Evolutionary conservation across 75 land plant genomes (phyloP).

Genomic region (Sequoia sempervirens): DNA sequence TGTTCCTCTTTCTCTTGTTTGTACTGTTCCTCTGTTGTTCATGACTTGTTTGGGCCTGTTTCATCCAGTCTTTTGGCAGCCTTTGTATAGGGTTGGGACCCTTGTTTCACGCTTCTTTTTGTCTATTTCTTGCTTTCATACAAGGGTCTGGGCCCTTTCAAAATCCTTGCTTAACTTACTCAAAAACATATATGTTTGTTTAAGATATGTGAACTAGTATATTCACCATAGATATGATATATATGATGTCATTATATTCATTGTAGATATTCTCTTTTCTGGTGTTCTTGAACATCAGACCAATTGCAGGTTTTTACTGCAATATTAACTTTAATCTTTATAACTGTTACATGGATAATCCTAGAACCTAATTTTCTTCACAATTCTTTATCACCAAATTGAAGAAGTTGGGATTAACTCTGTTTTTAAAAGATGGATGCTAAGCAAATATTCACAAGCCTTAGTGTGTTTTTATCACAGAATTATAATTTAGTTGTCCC

Average conservation of each 20-base stretch:
- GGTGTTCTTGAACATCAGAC: background rate
- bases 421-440: background rate
- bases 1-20: no score
- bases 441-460: background rate
- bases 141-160: no score
- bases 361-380: background rate
- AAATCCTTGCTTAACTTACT: no score
- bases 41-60: no score
- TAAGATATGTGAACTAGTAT: background rate
- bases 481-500: background rate
- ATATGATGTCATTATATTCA: background rate
- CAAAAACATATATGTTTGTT: no score
- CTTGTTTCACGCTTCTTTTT: no score
- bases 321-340: background rate
- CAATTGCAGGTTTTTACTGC: background rate
- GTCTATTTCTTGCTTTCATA: no score
- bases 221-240: no score
- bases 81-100: no score
- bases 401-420: no score
- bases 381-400: background rate
- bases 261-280: background rate
- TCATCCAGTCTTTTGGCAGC: no score
- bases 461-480: background rate
- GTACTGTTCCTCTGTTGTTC: no score
- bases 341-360: background rate